These are phyloP conservation scores for Paratinospora sagittata DNA, from an alignment of 164 flowering plant species.

Conservation along the genomic window DNA sequence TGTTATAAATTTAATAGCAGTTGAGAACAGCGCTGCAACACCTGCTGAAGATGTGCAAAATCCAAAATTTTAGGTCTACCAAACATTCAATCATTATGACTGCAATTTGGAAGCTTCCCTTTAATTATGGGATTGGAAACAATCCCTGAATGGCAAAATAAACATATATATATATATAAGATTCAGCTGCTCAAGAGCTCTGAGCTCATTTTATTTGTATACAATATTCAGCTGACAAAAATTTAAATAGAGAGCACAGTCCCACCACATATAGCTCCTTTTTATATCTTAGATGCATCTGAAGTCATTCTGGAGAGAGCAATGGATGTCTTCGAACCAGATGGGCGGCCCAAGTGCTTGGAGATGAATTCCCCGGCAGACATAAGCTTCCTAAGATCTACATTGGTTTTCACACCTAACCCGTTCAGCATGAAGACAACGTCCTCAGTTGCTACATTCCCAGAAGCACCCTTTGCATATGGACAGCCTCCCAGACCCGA, in stretches of 20 bases:
- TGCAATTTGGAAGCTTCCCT: too few relatives aligned
- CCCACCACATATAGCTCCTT: neutral
- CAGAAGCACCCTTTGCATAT: slow-evolving; percentile 97
- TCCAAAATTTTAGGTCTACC: too few relatives aligned
- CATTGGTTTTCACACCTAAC: slow-evolving; percentile 77
- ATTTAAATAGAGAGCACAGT: neutral
- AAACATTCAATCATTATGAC: too few relatives aligned
- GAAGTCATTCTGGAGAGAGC: slow-evolving; percentile 56
- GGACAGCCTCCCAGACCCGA: slow-evolving; percentile 99
- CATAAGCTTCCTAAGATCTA: slow-evolving; percentile 76
- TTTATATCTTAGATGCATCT: slow-evolving; percentile 62
- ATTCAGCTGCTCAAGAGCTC: neutral
- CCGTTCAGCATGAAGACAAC: slow-evolving; percentile 95
- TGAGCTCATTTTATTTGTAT: slow-evolving; percentile 4
- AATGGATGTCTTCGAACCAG: slow-evolving; percentile 81
- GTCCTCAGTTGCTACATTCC: slow-evolving; percentile 97
- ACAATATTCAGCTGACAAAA: neutral
- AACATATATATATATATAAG: neutral
- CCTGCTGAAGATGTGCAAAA: too few relatives aligned
- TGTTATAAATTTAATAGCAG: too few relatives aligned
- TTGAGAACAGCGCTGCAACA: too few relatives aligned
- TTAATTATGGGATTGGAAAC: too few relatives aligned
- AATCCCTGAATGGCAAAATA: neutral
- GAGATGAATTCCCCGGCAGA: slow-evolving; percentile 82
- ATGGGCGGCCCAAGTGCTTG: slow-evolving; percentile 62